A percentile compares a stretch with the other conserved stretches of the same genome.
phyloP scores from a whole-genome alignment of 2,329 filamentous ascomycete genomes.

The Fusarium fujikuroi region DNA sequence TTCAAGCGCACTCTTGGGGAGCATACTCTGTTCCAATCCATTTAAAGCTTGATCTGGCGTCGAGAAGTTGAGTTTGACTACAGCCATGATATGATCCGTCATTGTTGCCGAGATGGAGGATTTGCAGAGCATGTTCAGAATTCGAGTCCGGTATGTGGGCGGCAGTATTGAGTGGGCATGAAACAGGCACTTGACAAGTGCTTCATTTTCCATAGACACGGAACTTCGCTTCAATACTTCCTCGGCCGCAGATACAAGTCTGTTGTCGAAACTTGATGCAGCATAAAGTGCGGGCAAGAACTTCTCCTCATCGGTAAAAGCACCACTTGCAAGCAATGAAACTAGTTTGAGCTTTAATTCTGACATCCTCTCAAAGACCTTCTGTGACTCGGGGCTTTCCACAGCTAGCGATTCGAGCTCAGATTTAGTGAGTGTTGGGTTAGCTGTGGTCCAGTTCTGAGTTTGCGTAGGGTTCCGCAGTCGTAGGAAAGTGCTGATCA shows the following conservation, averaged over 20 bases:
- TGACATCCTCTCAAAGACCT: slow-evolving; percentile 54
- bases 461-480: slow-evolving; percentile 47
- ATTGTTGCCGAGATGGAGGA: slow-evolving; percentile 79
- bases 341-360: slow-evolving; percentile 68
- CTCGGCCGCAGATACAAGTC: slow-evolving; percentile 85
- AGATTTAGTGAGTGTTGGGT: slow-evolving; percentile 47
- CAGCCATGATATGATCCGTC: slow-evolving; percentile 71
- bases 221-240: slow-evolving; percentile 86
- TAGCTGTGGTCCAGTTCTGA: slow-evolving; percentile 47
- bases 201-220: slow-evolving; percentile 76
- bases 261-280: slow-evolving; percentile 82
- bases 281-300: slow-evolving; percentile 87
- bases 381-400: slow-evolving; percentile 70
- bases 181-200: slow-evolving; percentile 74
- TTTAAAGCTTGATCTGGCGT: slow-evolving; percentile 36
- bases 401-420: slow-evolving; percentile 48
- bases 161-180: slow-evolving; percentile 77
- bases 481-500: slow-evolving; percentile 79
- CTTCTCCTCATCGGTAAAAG: slow-evolving; percentile 85
- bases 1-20: slow-evolving; percentile 71
- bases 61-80: slow-evolving; percentile 75
- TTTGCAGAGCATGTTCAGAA: slow-evolving; percentile 79
- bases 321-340: slow-evolving; percentile 81
- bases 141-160: slow-evolving; percentile 79
- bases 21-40: slow-evolving; percentile 35